phyloP scores from a whole-genome alignment of 176 grass and related monocot species.

The Triticum turgidum region DNA sequence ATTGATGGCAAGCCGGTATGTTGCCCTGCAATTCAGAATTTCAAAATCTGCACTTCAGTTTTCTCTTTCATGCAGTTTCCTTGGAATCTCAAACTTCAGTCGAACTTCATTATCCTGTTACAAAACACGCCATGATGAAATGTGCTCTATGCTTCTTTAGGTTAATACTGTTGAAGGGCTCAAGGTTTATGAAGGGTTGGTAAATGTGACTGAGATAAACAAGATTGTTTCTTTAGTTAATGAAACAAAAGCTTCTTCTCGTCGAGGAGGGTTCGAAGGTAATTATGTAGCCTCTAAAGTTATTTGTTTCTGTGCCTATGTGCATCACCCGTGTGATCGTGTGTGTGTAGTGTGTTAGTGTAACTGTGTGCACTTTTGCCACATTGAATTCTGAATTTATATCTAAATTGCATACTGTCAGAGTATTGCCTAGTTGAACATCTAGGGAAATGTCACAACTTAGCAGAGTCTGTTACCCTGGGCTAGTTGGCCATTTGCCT shows the following conservation, averaged over 20 bases:
- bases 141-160: conserved; percentile 35
- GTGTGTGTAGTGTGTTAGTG: neutral
- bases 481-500: neutral
- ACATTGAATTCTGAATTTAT: neutral
- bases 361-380: neutral
- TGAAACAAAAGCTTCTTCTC: conserved; percentile 69
- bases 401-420: neutral
- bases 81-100: conserved; percentile 5
- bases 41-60: neutral
- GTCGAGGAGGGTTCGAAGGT: conserved; percentile 64
- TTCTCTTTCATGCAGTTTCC: neutral
- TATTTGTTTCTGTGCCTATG: conserved; percentile 9
- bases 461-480: neutral
- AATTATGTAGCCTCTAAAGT: neutral
- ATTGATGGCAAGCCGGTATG: conserved; percentile 61
- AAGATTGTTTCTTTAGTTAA: conserved; percentile 71
- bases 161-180: conserved; percentile 91
- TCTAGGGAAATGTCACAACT: neutral
- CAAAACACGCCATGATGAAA: conserved; percentile 1
- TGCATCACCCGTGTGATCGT: neutral
- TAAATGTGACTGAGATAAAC: conserved; percentile 51
- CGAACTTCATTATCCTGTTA: neutral
- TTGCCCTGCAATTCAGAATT: neutral
- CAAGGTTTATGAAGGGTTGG: conserved; percentile 79
- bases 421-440: neutral